A percentile compares a stretch with the other conserved stretches of the same genome.
Evolutionary conservation across 768 basidiomycete species (phyloP).

Genomic region (Hericium erinaceus): DNA sequence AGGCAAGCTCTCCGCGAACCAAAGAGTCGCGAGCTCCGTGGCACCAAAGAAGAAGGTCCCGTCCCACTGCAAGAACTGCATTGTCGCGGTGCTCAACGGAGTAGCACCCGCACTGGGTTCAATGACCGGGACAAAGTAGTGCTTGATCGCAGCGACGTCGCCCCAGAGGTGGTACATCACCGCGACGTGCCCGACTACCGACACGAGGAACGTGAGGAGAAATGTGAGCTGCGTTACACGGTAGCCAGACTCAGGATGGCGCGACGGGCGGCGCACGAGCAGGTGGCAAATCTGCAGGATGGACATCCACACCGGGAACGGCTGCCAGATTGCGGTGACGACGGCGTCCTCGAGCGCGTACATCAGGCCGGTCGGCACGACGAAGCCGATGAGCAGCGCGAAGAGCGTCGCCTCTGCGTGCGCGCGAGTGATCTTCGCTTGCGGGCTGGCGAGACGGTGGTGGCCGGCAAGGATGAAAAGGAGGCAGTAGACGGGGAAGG

Average conservation of each 20-base stretch:
- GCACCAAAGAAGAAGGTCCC: slow-evolving; percentile 4
- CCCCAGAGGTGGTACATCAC: neutral
- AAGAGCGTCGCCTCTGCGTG: slow-evolving; percentile 11
- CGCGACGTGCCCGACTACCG: slow-evolving; percentile 7
- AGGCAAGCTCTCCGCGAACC: slow-evolving; percentile 5
- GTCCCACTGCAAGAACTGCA: slow-evolving; percentile 10
- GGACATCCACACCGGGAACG: slow-evolving; percentile 11
- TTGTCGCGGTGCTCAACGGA: neutral
- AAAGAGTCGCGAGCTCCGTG: slow-evolving; percentile 5
- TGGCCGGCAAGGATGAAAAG: slow-evolving; percentile 9
- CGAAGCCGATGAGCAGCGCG: slow-evolving; percentile 5
- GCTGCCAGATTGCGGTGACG: slow-evolving; percentile 11
- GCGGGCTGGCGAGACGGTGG: neutral
- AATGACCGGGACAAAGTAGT: slow-evolving; percentile 6
- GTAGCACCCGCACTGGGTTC: neutral
- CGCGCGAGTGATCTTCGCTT: slow-evolving; percentile 9
- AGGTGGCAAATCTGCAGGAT: slow-evolving; percentile 2
- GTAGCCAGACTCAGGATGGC: slow-evolving; percentile 8
- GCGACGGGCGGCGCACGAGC: slow-evolving; percentile 10
- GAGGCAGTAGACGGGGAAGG: slow-evolving; percentile 10
- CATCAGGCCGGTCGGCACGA: slow-evolving; percentile 5
- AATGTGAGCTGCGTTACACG: slow-evolving; percentile 8
- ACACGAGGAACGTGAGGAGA: slow-evolving; percentile 6
- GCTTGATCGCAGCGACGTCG: slow-evolving; percentile 1
- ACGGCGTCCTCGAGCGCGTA: slow-evolving; percentile 5